These are phyloP conservation scores for Limonium bicolor DNA, from an alignment of 148 eudicot species.

Conservation along the genomic window DNA sequence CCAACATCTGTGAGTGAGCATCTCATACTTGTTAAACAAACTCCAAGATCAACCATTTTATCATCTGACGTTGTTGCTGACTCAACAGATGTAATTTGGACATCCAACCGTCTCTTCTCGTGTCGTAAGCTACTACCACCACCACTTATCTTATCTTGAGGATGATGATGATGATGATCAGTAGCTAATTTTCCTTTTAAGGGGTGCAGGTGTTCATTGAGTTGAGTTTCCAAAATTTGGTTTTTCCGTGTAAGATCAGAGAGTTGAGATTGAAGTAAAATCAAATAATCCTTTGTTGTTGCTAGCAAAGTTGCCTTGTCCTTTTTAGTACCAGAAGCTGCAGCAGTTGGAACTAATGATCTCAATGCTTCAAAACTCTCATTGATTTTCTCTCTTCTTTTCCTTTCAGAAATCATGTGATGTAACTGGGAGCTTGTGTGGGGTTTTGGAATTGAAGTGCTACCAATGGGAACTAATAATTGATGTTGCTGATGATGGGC, in stretches of 20 bases:
- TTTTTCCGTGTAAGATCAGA: constrained; percentile 30
- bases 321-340: constrained; percentile 19
- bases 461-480: constrained; percentile 1
- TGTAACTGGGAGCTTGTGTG: constrained; percentile 57
- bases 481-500: constrained; percentile 13
- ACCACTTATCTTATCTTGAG: not conserved
- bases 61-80: constrained; percentile 35
- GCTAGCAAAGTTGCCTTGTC: constrained; percentile 72
- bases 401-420: constrained; percentile 79
- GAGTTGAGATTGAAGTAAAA: constrained; percentile 40
- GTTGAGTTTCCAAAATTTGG: constrained; percentile 30
- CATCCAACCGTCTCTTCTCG: constrained; percentile 12
- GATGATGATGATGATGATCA: not conserved
- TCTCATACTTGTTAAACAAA: not conserved
- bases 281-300: constrained; percentile 48
- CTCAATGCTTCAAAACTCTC: constrained; percentile 71
- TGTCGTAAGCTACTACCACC: not conserved
- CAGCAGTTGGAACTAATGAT: constrained; percentile 57
- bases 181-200: not conserved
- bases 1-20: not conserved
- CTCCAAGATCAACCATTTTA: constrained; percentile 31
- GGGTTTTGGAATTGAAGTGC: constrained; percentile 9
- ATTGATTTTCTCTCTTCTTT: constrained; percentile 69
- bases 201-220: not conserved
- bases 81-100: constrained; percentile 16